Conservation (phyloP, 768 basidiomycete species). For the Lactarius sp. region DNA sequence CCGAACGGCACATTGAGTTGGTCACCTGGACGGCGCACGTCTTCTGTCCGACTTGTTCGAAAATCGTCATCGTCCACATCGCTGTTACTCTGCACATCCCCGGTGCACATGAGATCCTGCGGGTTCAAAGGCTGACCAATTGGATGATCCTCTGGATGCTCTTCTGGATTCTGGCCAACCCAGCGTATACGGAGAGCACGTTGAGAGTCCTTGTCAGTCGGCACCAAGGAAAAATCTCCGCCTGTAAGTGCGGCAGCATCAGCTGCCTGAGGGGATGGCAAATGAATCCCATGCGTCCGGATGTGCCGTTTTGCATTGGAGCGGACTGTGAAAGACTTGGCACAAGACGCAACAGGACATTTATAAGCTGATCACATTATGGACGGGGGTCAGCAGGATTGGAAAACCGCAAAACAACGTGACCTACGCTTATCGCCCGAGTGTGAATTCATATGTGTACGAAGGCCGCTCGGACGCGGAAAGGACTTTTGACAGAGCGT, state of each 20-base stretch:
- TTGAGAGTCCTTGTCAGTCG: constrained; percentile 14
- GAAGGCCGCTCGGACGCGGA: constrained; percentile 40
- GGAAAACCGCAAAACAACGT: not conserved
- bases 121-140: not conserved
- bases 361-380: constrained; percentile 31
- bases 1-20: not conserved
- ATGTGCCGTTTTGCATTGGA: constrained; percentile 79
- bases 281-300: constrained; percentile 63
- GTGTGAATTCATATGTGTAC: constrained; percentile 44
- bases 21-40: not conserved
- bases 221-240: not conserved
- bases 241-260: not conserved
- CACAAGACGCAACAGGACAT: constrained; percentile 57
- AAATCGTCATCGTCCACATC: constrained; percentile 5
- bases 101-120: not conserved
- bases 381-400: not conserved
- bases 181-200: constrained; percentile 22
- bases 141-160: constrained; percentile 4
- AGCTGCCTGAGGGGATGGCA: constrained; percentile 25
- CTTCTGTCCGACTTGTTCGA: constrained; percentile 5
- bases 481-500: constrained; percentile 36
- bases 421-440: constrained; percentile 40
- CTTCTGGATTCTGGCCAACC: constrained; percentile 18
- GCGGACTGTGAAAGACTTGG: constrained; percentile 66
- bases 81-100: not conserved